A percentile compares a stretch with the other conserved stretches of the same genome.
Conservation (phyloP, 1,284 basidiomycete species). For the Meripilus lineatus region DNA sequence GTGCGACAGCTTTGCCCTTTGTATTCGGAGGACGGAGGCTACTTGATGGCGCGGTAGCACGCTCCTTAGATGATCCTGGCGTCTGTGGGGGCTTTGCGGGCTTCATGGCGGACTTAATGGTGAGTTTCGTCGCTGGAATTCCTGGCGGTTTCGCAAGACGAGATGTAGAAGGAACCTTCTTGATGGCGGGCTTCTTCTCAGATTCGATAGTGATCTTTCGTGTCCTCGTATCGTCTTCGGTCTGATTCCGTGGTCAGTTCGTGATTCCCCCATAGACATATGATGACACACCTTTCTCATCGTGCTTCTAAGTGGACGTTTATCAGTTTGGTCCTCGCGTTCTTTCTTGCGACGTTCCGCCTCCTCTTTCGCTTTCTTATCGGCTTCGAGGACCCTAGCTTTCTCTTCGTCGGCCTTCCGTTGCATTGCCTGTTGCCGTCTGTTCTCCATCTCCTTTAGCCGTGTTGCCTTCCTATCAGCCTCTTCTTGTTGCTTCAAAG, state of each 20-base stretch:
- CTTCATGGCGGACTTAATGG: constrained; percentile 27
- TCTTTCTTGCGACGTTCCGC: constrained; percentile 67
- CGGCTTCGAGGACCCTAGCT: constrained; percentile 54
- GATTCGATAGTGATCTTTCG: constrained; percentile 50
- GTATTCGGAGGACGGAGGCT: constrained; percentile 32
- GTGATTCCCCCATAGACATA: no score
- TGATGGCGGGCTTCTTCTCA: constrained; percentile 54
- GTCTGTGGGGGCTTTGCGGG: constrained; percentile 21
- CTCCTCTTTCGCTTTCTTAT: constrained; percentile 68
- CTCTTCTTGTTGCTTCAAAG: constrained; percentile 77
- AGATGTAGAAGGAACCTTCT: constrained; percentile 46
- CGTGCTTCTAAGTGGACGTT: constrained; percentile 45
- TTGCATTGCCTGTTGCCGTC: constrained; percentile 65
- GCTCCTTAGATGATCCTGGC: constrained; percentile 13
- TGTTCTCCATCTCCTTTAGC: constrained; percentile 75
- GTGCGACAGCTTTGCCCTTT: constrained; percentile 40
- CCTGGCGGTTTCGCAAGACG: constrained; percentile 15
- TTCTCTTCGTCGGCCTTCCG: constrained; percentile 80
- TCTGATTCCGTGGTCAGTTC: no score
- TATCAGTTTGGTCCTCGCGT: constrained; percentile 68
- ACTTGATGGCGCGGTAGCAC: constrained; percentile 11
- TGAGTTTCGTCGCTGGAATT: constrained; percentile 18
- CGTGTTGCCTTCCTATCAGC: constrained; percentile 72
- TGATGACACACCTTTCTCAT: constrained; percentile 49
- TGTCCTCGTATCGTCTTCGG: constrained; percentile 65